Base-by-base conservation (phyloP, 345 rosid genomes). In the Rhizophora mangle region DNA sequence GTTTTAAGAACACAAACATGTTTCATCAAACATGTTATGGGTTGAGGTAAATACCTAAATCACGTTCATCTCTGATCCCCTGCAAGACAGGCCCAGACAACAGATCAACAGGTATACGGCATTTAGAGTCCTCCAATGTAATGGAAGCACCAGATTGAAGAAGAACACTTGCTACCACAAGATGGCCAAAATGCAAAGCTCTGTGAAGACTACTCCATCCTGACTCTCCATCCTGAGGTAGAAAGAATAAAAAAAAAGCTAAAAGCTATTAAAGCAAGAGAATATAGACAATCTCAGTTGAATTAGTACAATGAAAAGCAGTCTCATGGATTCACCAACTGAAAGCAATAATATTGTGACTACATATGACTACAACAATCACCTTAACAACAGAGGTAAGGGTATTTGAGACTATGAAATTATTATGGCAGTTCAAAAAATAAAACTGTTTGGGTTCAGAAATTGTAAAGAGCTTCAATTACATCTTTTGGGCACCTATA, bases 151-250 rank as follows among this genome's bases (percentile, higher is more conserved):
- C 87, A 18, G 86, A 81, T 75, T 88, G 90, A 78, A 95, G 81
- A 21, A 95, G 91, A 53, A 86, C 72, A 76, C 93, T 88, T 69
- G 96, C 99, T 51, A 90, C 99, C 20, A 97, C 93, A 70, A 95
- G 97, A 89, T 95, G 97, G 68, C 97, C 97, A 78, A 95, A 95
- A 77, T 95, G 96, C 74, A 92, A 85, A 72, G 99, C 97, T 84
- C 97, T 79, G 70, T 92, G 99, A 72, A 95, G 96, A 78, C 96
- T 86, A 80, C 92, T 92, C 96, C 99, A 95, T 63, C 97, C 99
- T 43, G 99, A 95, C 81, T 95, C 99, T 78, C 99, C 99, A 83
- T 95, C 99, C 99, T 92, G 49, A 43, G 49, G 49, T 43, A 43
- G 5, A 3, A 39, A 39, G 9, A 84, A 81, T 77, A 78, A 47